Percentiles rank a stretch among this genome's conserved stretches.
phyloP scores from a whole-genome alignment of 139 green algal genomes.

The Micractinium sp. region DNA sequence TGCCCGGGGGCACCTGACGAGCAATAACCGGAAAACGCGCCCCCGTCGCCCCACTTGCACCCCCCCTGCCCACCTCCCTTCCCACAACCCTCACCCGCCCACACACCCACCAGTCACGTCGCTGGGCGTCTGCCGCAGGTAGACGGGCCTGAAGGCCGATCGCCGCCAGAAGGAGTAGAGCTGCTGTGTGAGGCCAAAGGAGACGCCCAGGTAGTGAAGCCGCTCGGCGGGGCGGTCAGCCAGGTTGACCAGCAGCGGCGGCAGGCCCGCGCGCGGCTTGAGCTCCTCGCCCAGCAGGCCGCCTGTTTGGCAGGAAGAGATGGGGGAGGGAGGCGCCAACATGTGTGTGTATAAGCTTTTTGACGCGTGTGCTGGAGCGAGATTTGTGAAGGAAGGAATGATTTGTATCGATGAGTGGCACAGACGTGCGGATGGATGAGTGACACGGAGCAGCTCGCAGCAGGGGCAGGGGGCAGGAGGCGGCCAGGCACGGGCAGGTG shows the following conservation, averaged over 20 bases:
- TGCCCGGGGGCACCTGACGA: too few relatives aligned
- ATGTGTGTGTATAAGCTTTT: background rate
- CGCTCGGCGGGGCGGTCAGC: conserved; percentile 81
- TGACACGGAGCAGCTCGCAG: background rate
- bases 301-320: background rate
- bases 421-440: too few relatives aligned
- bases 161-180: conserved; percentile 95
- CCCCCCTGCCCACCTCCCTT: background rate
- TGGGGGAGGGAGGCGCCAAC: background rate
- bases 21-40: too few relatives aligned
- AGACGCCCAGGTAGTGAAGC: conserved; percentile 94
- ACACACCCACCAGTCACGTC: conserved; percentile 73
- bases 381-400: too few relatives aligned
- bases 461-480: background rate
- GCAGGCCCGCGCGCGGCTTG: conserved; percentile 77
- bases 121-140: conserved; percentile 90
- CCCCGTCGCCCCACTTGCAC: too few relatives aligned
- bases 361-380: too few relatives aligned
- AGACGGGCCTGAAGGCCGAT: conserved; percentile 83
- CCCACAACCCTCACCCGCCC: background rate
- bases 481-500: too few relatives aligned
- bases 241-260: conserved; percentile 88
- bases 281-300: conserved; percentile 82
- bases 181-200: conserved; percentile 91
- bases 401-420: too few relatives aligned